Evolutionary conservation across 192 early-diverging fungal genomes (phyloP), one percentile per base, ranked within the genome.

Genomic region (Mortierella claussenii): DNA sequence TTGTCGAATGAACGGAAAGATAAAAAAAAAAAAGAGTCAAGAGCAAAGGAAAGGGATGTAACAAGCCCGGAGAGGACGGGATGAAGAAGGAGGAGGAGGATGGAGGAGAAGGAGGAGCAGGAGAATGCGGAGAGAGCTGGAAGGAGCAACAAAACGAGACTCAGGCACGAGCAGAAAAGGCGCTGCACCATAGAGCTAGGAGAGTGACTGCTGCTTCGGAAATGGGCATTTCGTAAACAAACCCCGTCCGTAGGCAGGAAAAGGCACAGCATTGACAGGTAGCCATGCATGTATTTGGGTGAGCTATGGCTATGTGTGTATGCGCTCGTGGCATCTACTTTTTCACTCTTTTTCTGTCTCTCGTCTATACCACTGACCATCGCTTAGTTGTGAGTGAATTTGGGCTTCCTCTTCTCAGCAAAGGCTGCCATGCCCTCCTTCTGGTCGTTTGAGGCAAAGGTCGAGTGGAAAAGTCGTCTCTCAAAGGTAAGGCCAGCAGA

Each of bases 381-480:
- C 27, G 1, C 26, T 86, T 88, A 97, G 80, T 96, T 87, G 85
- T 99, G 79, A 30, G 74, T 90, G 85, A 95, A 99, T 33, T 88
- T 88, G 51, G 97, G 79, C 81, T 88, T 88, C 65, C 97, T 87
- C 87, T 99, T 99, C 63, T 95, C 92, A 48, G 86, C 88, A 81
- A 99, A 99, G 6, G 97, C 97, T 18, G 57, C 58, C 95, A 97
- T 99, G 57, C 97, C 97, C 82, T 99, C 97, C 83, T 93, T 95
- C 81, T 96, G 94, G 79, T 99, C 97, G 52, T 93, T 79, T 80
- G 94, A 94, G 30, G 87, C 93, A 86, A 99, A 99, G 0, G 90
- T 86, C 52, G 86, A 65, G 74, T 99, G 96, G 91, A 99, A 99
- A 47, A 98, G 67, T 47, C 96, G 89, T 63, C 97, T 92, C 85